Percentiles rank a stretch among this genome's conserved stretches.
Conservation (phyloP, 352 stramenopile genomes). For the Globisporangium emineosum region DNA sequence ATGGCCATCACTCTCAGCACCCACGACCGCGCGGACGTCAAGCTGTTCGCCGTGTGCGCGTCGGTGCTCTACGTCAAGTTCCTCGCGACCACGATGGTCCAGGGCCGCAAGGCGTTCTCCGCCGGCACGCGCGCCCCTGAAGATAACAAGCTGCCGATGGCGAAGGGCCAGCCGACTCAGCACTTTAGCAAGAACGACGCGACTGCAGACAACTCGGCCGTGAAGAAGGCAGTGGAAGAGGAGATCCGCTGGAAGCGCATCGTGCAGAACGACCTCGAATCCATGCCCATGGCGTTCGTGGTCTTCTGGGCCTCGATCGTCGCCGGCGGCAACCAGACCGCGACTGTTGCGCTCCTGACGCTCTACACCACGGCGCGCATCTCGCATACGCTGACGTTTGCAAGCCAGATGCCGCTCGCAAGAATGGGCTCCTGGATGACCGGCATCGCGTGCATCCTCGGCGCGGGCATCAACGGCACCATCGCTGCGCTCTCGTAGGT, state of each 20-base stretch:
- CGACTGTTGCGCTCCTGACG: slow-evolving; percentile 14
- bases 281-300: slow-evolving; percentile 31
- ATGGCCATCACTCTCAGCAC: too few relatives aligned
- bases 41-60: slow-evolving; percentile 29
- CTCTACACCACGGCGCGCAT: slow-evolving; percentile 30
- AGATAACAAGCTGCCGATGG: slow-evolving; percentile 34
- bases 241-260: slow-evolving; percentile 40
- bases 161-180: not conserved
- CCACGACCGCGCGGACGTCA: too few relatives aligned
- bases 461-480: slow-evolving; percentile 15
- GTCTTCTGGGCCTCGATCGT: slow-evolving; percentile 23
- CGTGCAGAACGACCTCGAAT: slow-evolving; percentile 47
- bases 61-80: slow-evolving; percentile 64
- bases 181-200: not conserved
- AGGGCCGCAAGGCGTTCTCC: slow-evolving; percentile 50
- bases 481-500: slow-evolving; percentile 7
- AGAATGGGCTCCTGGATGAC: slow-evolving; percentile 23
- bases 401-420: slow-evolving; percentile 29
- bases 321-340: slow-evolving; percentile 22
- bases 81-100: slow-evolving; percentile 41
- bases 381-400: slow-evolving; percentile 31
- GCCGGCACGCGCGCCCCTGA: slow-evolving; percentile 48
- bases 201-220: not conserved
- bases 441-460: slow-evolving; percentile 18
- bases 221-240: not conserved